Percentiles rank a stretch among this genome's conserved stretches.
phyloP scores from a whole-genome alignment of 2,329 filamentous ascomycete species.

The Ophioceras dolichostomum region DNA sequence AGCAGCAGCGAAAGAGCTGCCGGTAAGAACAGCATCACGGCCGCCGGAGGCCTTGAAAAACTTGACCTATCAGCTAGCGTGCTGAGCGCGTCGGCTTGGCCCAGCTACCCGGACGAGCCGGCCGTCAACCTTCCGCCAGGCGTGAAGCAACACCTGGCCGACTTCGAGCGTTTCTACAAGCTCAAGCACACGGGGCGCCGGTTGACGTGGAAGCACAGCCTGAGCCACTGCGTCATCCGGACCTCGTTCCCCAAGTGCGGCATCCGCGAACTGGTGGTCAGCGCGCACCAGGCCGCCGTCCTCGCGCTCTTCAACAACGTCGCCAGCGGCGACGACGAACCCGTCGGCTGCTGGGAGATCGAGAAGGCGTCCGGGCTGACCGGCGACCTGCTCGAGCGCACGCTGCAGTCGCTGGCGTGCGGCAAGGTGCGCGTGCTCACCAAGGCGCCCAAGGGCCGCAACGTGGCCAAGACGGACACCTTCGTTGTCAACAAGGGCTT shows the following conservation, averaged over 20 bases:
- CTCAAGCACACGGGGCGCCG: slow-evolving; percentile 79
- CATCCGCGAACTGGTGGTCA: slow-evolving; percentile 79
- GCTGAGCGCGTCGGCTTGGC: slow-evolving; percentile 87
- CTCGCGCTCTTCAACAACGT: slow-evolving; percentile 80
- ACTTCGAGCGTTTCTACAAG: slow-evolving; percentile 79
- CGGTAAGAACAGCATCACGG: not conserved
- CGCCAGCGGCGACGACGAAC: slow-evolving; percentile 20
- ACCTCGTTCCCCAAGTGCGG: slow-evolving; percentile 72
- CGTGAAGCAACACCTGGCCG: slow-evolving; percentile 63
- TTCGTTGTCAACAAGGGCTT: slow-evolving; percentile 76
- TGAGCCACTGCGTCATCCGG: slow-evolving; percentile 82
- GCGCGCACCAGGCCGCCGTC: slow-evolving; percentile 83
- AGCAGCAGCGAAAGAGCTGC: slow-evolving; percentile 21
- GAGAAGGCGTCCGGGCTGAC: slow-evolving; percentile 61
- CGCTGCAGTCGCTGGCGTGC: slow-evolving; percentile 88
- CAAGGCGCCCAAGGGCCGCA: slow-evolving; percentile 76
- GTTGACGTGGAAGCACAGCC: slow-evolving; percentile 80
- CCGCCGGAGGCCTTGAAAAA: slow-evolving; percentile 23
- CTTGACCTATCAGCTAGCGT: slow-evolving; percentile 79
- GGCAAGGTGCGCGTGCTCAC: slow-evolving; percentile 73
- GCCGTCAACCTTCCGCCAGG: slow-evolving; percentile 60
- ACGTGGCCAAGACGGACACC: slow-evolving; percentile 66
- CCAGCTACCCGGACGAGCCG: slow-evolving; percentile 65
- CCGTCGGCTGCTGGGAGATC: slow-evolving; percentile 63
- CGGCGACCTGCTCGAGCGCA: slow-evolving; percentile 72